phyloP scores from a whole-genome alignment of 345 rosid genomes.

The Passiflora organensis region DNA sequence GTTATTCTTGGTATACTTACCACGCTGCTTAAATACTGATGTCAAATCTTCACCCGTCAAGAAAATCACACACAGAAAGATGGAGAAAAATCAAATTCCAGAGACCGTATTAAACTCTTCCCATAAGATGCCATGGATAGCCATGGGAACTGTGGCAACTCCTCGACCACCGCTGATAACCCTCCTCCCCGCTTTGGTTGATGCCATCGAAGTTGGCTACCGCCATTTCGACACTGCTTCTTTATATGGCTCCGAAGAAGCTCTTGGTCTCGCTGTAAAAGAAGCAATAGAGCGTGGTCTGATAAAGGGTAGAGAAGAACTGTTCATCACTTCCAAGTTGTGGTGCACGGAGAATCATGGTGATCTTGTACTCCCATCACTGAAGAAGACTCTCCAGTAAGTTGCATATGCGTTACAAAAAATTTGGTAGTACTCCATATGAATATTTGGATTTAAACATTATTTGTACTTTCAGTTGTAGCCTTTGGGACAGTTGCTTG shows the following conservation, averaged over 20 bases:
- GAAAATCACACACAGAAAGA: no score
- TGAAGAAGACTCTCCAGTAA: slow-evolving; percentile 30
- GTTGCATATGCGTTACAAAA: no score
- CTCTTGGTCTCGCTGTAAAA: slow-evolving; percentile 48
- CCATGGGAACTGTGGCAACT: slow-evolving; percentile 39
- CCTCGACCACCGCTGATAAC: background rate
- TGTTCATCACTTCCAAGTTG: slow-evolving; percentile 63
- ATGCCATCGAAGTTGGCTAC: slow-evolving; percentile 49
- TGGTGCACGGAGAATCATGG: slow-evolving; percentile 43
- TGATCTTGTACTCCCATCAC: slow-evolving; percentile 48
- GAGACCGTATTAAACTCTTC: slow-evolving; percentile 22
- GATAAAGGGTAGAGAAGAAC: slow-evolving; percentile 41
- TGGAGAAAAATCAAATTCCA: slow-evolving; percentile 9
- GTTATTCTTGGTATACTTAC: no score
- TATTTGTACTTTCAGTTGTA: no score
- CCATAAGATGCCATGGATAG: slow-evolving; percentile 35
- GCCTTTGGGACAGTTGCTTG: no score
- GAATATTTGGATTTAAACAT: no score
- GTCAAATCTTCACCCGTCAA: no score
- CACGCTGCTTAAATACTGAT: no score
- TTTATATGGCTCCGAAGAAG: slow-evolving; percentile 43
- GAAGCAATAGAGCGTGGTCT: slow-evolving; percentile 46
- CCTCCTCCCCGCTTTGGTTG: slow-evolving; percentile 10
- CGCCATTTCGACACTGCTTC: slow-evolving; percentile 73
- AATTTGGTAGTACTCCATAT: no score